These are phyloP conservation scores for Stagonosporopsis rhizophila DNA, from an alignment of 2,329 filamentous ascomycete genomes.

Conservation along the genomic window DNA sequence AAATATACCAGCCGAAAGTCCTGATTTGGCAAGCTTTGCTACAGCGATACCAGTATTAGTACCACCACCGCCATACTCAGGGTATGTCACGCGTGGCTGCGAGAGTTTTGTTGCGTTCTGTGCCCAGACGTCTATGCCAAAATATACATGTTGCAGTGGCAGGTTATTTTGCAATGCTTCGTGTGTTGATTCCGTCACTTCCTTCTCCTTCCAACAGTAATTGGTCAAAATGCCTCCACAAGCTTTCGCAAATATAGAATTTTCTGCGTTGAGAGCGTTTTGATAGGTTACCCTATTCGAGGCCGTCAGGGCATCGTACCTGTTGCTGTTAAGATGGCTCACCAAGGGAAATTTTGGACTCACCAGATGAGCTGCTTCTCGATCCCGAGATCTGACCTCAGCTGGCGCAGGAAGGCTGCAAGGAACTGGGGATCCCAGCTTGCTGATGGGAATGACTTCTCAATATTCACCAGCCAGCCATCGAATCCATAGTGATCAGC, in stretches of 20 bases:
- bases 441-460: slow-evolving; percentile 50
- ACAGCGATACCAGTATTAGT: slow-evolving; percentile 54
- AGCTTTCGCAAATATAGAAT: slow-evolving; percentile 48
- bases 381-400: slow-evolving; percentile 42
- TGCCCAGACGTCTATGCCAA: slow-evolving; percentile 57
- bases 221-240: slow-evolving; percentile 54
- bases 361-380: slow-evolving; percentile 51
- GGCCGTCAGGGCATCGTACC: slow-evolving; percentile 56
- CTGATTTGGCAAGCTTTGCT: slow-evolving; percentile 43
- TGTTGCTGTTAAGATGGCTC: slow-evolving; percentile 17
- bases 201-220: slow-evolving; percentile 52
- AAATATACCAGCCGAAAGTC: slow-evolving; percentile 53
- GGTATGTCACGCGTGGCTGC: slow-evolving; percentile 48
- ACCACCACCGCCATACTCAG: slow-evolving; percentile 49
- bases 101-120: slow-evolving; percentile 47
- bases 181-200: slow-evolving; percentile 33
- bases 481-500: slow-evolving; percentile 55
- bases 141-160: slow-evolving; percentile 41
- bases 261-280: slow-evolving; percentile 52
- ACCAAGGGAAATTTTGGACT: slow-evolving; percentile 11
- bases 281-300: slow-evolving; percentile 54
- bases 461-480: slow-evolving; percentile 58
- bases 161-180: slow-evolving; percentile 36
- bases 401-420: slow-evolving; percentile 48
- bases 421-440: slow-evolving; percentile 43